Conservation (phyloP, 2,329 filamentous ascomycete genomes). For the Aspergillus sp. region DNA sequence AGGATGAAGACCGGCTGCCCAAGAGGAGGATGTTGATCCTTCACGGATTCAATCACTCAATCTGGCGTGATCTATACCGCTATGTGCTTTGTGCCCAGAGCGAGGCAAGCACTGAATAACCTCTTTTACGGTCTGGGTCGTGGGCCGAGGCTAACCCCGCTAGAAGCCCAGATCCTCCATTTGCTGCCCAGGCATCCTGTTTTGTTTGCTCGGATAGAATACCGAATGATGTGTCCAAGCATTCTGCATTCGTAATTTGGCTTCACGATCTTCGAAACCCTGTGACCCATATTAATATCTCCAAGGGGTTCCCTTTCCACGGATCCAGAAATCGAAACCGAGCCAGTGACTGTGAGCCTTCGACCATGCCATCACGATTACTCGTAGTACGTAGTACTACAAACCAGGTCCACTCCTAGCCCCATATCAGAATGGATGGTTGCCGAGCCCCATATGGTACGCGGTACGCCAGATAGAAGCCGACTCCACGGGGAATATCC, state of each 20-base stretch:
- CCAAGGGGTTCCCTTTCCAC: too few relatives aligned
- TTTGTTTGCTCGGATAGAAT: conserved; percentile 1
- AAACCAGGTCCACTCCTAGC: not conserved
- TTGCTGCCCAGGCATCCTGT: not conserved
- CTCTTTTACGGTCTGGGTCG: not conserved
- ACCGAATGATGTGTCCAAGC: conserved; percentile 2
- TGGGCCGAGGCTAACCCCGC: conserved; percentile 7
- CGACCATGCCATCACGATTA: not conserved
- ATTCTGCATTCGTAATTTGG: not conserved
- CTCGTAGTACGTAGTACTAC: not conserved
- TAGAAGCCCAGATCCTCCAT: not conserved
- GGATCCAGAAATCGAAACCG: not conserved
- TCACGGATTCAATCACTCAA: not conserved
- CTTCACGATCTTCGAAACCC: not conserved
- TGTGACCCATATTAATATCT: not conserved
- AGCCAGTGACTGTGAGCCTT: not conserved
- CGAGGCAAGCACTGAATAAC: not conserved
- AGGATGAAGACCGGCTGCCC: not conserved
- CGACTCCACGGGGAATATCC: conserved; percentile 9
- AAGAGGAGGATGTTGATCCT: not conserved
- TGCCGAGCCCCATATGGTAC: not conserved
- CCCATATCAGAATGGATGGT: not conserved
- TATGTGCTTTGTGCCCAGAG: not conserved
- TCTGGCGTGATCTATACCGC: not conserved
- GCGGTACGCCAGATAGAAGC: not conserved